phyloP scores from a whole-genome alignment of 2,329 filamentous ascomycete species.

The Exutisphaerella laricina region DNA sequence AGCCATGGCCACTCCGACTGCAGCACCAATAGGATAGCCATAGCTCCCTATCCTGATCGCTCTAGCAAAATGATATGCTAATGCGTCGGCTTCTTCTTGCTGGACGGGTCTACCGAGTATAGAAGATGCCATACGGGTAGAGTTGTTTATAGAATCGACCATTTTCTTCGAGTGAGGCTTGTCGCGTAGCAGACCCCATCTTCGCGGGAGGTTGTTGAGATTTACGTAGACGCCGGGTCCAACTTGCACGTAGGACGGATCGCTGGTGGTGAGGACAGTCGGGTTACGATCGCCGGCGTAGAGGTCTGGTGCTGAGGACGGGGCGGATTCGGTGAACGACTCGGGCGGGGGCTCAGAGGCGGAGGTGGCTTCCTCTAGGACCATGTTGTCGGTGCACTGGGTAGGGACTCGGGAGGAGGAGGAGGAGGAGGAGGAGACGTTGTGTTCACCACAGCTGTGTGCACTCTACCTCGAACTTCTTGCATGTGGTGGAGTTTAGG shows the following conservation, averaged over 20 bases:
- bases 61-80: conserved; percentile 38
- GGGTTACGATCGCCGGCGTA: conserved; percentile 35
- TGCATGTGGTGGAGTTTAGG: not conserved
- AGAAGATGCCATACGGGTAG: conserved; percentile 26
- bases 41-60: conserved; percentile 36
- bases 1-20: conserved; percentile 31
- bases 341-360: conserved; percentile 15
- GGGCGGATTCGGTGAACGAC: conserved; percentile 33
- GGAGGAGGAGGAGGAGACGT: not conserved
- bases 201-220: conserved; percentile 32
- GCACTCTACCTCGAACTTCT: not conserved
- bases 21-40: conserved; percentile 34
- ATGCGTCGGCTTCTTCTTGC: conserved; percentile 39
- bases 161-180: conserved; percentile 28
- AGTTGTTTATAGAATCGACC: conserved; percentile 30
- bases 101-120: conserved; percentile 36
- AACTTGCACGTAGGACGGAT: conserved; percentile 19
- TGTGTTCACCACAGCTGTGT: conserved; percentile 1
- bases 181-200: conserved; percentile 31
- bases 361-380: conserved; percentile 36
- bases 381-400: conserved; percentile 30
- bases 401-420: not conserved
- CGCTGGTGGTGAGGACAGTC: conserved; percentile 33
- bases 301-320: conserved; percentile 35
- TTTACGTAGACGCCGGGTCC: conserved; percentile 32